These are phyloP conservation scores for Pseudohalonectria lignicola DNA, from an alignment of 2,329 filamentous ascomycete genomes.

Conservation along the genomic window DNA sequence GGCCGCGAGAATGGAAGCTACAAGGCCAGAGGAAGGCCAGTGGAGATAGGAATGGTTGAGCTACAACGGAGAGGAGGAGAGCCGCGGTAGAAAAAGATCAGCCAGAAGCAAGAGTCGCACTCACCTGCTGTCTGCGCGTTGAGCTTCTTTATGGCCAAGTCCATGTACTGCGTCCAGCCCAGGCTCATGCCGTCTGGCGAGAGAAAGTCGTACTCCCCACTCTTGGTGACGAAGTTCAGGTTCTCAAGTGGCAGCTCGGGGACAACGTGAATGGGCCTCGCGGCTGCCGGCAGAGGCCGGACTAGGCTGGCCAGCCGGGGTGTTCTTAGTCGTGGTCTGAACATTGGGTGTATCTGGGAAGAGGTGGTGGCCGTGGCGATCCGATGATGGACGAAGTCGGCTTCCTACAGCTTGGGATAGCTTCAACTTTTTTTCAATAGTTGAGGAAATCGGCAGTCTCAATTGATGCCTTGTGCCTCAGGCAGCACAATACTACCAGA, in stretches of 20 bases:
- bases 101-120: slow-evolving; percentile 18
- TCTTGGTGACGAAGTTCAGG: slow-evolving; percentile 27
- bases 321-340: slow-evolving; percentile 43
- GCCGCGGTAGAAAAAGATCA: not conserved
- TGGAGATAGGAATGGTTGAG: not conserved
- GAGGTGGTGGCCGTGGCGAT: not conserved
- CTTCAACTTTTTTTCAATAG: too few relatives aligned
- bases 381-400: too few relatives aligned
- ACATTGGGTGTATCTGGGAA: slow-evolving; percentile 27
- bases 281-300: slow-evolving; percentile 7
- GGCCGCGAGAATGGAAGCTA: too few relatives aligned
- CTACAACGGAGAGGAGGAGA: not conserved
- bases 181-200: slow-evolving; percentile 58
- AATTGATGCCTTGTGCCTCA: too few relatives aligned
- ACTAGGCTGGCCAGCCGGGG: slow-evolving; percentile 24
- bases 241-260: slow-evolving; percentile 6
- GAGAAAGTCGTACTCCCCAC: slow-evolving; percentile 37
- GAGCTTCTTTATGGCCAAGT: slow-evolving; percentile 61
- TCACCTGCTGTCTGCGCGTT: slow-evolving; percentile 64
- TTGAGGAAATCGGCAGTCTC: too few relatives aligned
- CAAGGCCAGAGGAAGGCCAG: too few relatives aligned
- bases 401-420: too few relatives aligned
- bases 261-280: slow-evolving; percentile 25
- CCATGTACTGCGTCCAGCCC: slow-evolving; percentile 78
- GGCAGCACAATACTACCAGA: too few relatives aligned